These are phyloP conservation scores for Camellia sinensis DNA, from an alignment of 148 eudicot species.

Conservation along the genomic window DNA sequence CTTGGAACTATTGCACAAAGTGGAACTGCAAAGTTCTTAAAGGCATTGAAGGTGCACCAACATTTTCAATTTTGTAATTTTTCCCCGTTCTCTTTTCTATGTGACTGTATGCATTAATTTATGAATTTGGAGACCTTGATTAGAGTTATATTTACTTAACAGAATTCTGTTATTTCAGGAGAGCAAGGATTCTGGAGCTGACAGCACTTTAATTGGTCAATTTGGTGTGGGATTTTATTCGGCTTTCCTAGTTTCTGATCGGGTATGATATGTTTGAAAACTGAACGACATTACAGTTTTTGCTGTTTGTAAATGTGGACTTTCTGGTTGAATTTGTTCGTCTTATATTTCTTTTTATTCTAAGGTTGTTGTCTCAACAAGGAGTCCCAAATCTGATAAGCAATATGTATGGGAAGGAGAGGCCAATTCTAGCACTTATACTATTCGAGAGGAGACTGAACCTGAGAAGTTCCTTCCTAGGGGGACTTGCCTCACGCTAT, in stretches of 20 bases:
- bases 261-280: constrained; percentile 38
- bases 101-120: neutral
- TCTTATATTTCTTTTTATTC: constrained; percentile 10
- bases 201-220: constrained; percentile 93
- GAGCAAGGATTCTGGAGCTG: constrained; percentile 86
- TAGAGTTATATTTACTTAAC: neutral
- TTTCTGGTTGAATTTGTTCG: neutral
- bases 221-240: constrained; percentile 99
- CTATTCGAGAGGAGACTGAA: constrained; percentile 87
- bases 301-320: neutral
- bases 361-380: constrained; percentile 86
- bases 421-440: constrained; percentile 82
- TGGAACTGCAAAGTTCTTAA: constrained; percentile 96
- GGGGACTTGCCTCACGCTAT: constrained; percentile 77
- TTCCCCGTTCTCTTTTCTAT: neutral
- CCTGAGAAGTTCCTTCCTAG: constrained; percentile 83
- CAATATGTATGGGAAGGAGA: constrained; percentile 99
- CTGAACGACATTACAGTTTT: neutral
- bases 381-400: constrained; percentile 89
- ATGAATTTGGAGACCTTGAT: neutral
- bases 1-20: constrained; percentile 99
- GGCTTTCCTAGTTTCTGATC: constrained; percentile 87
- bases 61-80: neutral
- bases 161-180: constrained; percentile 50
- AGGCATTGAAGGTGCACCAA: constrained; percentile 67